Evolutionary conservation across 1,284 basidiomycete species (phyloP), one percentile per base, ranked within the genome.

Genomic region (Meira miltonrushii): DNA sequence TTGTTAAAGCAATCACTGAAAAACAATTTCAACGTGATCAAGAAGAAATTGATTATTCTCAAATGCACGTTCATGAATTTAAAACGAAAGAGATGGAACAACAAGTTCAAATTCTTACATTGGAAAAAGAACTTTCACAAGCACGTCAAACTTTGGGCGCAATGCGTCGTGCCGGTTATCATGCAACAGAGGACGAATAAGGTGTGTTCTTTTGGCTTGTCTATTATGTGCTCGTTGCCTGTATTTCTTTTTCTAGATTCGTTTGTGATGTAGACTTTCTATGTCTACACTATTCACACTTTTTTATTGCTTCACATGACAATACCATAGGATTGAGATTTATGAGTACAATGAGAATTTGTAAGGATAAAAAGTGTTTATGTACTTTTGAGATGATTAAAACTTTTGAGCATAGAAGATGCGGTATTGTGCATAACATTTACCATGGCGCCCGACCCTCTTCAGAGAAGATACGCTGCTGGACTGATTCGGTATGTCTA

Each of bases 101-200:
- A 79, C 94, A 97, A 81, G 95, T 98, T 48, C 90, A 95, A 79
- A 96, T 99, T 67, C 82, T 98, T 68, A 93, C 88, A 77, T 81
- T 97, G 71, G 94, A 97, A 83, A 96, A 96, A 83, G 92, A 96
- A 11, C 82, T 98, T 39, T 89, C 67, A 0, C 72, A 78, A 65
- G 77, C 78, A 11, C 67, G 78, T 25, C 60, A 73, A 37, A 67
- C 72, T 52, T 65, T 79, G 8, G 78, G 74, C 28, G 66, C 74
- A 12, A 76, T 78, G 75, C 61, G 74, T 25, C 59, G 71, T 9
- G 72, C 74, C 12, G 74, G 71, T 39, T 77, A 75, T 56, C 74
- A 76, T 60, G 71, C 72, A 28, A 72, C 64, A 0, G 74, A 76
- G 41, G 74, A 71, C 12, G 68, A 72, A 23, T 33, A 33, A 33